These are phyloP conservation scores for Pseudocercospora ulei DNA, from an alignment of 2,329 filamentous ascomycete genomes.

Conservation along the genomic window DNA sequence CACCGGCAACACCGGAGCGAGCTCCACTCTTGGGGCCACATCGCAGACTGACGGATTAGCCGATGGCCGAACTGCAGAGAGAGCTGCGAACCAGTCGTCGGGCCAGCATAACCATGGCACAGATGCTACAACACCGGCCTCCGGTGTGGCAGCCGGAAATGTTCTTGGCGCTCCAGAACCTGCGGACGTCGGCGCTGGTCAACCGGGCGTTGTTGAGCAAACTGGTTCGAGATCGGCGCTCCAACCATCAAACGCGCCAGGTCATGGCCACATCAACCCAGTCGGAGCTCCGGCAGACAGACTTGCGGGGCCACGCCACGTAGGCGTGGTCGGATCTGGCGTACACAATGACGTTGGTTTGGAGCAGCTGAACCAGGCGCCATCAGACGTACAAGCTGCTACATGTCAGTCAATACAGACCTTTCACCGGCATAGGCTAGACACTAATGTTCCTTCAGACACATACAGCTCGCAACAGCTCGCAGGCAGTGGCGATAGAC, in stretches of 20 bases:
- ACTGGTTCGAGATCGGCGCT: conserved; percentile 1
- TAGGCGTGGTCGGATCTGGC: conserved; percentile 12
- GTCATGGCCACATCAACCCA: conserved; percentile 18
- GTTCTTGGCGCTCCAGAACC: conserved; percentile 6
- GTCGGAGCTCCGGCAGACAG: conserved; percentile 16
- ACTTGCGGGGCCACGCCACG: not conserved
- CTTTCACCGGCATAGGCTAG: not conserved
- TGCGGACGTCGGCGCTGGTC: conserved; percentile 5
- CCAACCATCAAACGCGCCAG: not conserved
- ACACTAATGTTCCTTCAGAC: conserved; percentile 7
- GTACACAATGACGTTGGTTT: conserved; percentile 9
- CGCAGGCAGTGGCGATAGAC: conserved; percentile 8
- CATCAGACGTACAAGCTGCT: conserved; percentile 22
- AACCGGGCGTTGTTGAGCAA: conserved; percentile 9
- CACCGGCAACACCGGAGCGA: not conserved
- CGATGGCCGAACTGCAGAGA: conserved; percentile 10
- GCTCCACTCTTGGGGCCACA: conserved; percentile 3
- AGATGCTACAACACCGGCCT: conserved; percentile 6
- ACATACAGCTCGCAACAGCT: conserved; percentile 25
- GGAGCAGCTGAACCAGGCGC: conserved; percentile 17
- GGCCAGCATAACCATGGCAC: conserved; percentile 12
- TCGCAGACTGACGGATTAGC: conserved; percentile 13
- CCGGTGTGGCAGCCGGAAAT: conserved; percentile 1
- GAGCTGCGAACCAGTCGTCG: conserved; percentile 14
- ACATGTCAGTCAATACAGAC: conserved; percentile 21